Percentiles rank a stretch among this genome's conserved stretches.
Evolutionary conservation across 148 eudicot species (phyloP).

Genomic region (Silene latifolia): DNA sequence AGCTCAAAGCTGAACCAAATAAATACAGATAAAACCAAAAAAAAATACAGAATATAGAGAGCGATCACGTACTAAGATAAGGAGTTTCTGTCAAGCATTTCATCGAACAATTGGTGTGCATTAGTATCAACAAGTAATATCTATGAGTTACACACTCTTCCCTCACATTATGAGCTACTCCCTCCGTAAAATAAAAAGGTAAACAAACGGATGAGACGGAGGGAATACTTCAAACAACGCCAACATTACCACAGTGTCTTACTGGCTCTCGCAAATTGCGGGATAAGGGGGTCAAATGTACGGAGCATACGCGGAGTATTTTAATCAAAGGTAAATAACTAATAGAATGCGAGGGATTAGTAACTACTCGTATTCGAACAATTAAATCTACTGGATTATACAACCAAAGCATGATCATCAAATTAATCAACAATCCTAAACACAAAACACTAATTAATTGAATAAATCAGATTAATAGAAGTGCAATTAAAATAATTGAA

Average conservation of each 20-base stretch:
- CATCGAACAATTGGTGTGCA: slow-evolving; percentile 16
- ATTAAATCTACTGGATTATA: no score
- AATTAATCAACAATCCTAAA: neutral
- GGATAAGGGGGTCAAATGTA: no score
- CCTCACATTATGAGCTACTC: neutral
- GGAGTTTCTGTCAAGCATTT: slow-evolving; percentile 13
- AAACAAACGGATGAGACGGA: no score
- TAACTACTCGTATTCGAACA: no score
- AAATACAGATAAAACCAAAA: neutral
- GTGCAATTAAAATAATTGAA: neutral
- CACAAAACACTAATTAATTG: neutral
- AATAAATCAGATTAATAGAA: neutral
- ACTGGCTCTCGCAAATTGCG: no score
- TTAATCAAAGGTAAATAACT: no score
- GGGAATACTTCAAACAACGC: no score
- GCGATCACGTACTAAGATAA: neutral
- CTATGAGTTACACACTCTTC: neutral
- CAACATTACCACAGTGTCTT: no score
- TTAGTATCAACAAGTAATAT: neutral
- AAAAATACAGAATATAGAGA: neutral
- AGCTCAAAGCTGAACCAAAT: neutral
- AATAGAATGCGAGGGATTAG: no score
- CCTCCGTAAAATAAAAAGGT: no score
- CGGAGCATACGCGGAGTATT: no score
- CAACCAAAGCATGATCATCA: neutral